Evolutionary conservation across 495 filamentous ascomycete genomes (phyloP).

Genomic region (Terfezia claveryi): DNA sequence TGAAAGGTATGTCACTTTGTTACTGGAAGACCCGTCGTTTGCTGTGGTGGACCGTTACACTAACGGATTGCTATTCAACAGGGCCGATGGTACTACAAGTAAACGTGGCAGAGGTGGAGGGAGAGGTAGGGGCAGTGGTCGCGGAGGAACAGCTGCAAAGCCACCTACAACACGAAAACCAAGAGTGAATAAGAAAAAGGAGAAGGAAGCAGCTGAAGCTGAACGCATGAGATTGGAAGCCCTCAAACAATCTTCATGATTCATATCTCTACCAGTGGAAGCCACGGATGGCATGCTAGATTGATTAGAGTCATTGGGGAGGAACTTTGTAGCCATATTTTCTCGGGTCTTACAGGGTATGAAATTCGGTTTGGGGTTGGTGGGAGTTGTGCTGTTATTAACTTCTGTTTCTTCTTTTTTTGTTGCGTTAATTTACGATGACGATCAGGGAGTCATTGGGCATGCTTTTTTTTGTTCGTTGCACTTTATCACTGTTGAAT

Average conservation of each 20-base stretch:
- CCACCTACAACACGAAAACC: conserved; percentile 1
- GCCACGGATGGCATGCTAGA: conserved; percentile 13
- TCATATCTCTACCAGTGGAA: conserved; percentile 5
- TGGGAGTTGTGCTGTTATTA: no score
- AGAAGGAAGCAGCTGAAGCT: conserved; percentile 24
- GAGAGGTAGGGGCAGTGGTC: conserved; percentile 30
- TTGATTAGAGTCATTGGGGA: no score
- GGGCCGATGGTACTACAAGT: conserved; percentile 54
- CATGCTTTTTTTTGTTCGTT: no score
- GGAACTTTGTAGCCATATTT: no score
- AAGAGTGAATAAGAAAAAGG: conserved; percentile 24
- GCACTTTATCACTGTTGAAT: no score
- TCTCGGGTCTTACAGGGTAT: no score
- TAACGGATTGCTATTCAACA: conserved; percentile 22
- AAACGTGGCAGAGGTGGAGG: conserved; percentile 45
- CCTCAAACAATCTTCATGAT: background rate
- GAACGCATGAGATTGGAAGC: conserved; percentile 10
- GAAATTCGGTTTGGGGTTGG: no score
- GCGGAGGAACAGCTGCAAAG: conserved; percentile 30
- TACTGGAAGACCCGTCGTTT: background rate
- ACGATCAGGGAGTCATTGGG: no score
- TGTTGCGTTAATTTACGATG: no score
- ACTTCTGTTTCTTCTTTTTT: no score
- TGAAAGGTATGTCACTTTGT: conserved; percentile 33
- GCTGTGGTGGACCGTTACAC: no score